phyloP scores from a whole-genome alignment of 805 yeast species.

The Spathaspora hagerdaliae region DNA sequence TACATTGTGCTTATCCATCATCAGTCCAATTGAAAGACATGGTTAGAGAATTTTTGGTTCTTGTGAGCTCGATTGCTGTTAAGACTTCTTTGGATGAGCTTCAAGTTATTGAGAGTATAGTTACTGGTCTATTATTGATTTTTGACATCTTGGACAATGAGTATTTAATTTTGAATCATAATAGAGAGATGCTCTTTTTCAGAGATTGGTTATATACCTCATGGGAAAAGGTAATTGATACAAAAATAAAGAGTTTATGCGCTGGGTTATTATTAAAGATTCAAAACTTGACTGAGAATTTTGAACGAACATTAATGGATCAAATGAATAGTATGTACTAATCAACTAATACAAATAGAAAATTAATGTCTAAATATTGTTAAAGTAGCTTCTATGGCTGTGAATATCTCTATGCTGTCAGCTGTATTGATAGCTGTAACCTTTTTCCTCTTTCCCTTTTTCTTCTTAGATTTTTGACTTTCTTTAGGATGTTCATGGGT shows the following conservation, averaged over 20 bases:
- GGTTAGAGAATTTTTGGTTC: slow-evolving; percentile 47
- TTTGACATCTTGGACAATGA: slow-evolving; percentile 31
- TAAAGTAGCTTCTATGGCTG: slow-evolving; percentile 4
- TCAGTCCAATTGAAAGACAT: slow-evolving; percentile 49
- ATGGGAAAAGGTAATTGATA: slow-evolving; percentile 37
- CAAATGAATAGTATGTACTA: slow-evolving; percentile 25
- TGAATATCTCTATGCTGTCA: slow-evolving; percentile 2
- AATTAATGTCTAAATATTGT: slow-evolving; percentile 1
- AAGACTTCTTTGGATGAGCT: slow-evolving; percentile 21
- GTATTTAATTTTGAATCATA: slow-evolving; percentile 17
- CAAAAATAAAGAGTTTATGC: slow-evolving; percentile 31
- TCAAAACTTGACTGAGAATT: slow-evolving; percentile 16
- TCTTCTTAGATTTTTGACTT: not conserved
- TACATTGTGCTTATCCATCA: slow-evolving; percentile 57
- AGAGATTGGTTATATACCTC: slow-evolving; percentile 23
- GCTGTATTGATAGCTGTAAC: not conserved
- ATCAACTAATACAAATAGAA: not conserved
- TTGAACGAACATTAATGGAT: slow-evolving; percentile 28
- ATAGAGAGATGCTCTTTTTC: slow-evolving; percentile 15
- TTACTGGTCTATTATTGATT: slow-evolving; percentile 33
- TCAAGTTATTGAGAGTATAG: slow-evolving; percentile 33
- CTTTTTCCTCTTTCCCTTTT: not conserved
- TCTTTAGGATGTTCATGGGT: not conserved
- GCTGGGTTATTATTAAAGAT: slow-evolving; percentile 37
- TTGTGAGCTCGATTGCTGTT: slow-evolving; percentile 23